Percentiles rank a stretch among this genome's conserved stretches.
Evolutionary conservation across 2,329 filamentous ascomycete genomes (phyloP).

Genomic region (Ophiocordyceps australis): DNA sequence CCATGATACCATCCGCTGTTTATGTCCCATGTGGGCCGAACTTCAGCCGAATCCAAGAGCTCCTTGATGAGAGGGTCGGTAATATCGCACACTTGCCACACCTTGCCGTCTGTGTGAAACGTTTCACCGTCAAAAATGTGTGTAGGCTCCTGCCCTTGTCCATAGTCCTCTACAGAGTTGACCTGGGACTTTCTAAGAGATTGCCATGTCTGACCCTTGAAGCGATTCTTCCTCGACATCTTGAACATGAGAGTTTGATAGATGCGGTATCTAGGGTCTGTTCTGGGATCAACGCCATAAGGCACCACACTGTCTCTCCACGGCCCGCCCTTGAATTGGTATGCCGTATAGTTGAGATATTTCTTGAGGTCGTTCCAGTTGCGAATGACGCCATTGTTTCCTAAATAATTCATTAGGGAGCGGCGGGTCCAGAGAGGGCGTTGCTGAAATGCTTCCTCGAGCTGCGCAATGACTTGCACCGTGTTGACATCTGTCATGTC

Average conservation of each 20-base stretch:
- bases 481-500: slow-evolving; percentile 41
- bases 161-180: slow-evolving; percentile 18
- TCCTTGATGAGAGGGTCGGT: slow-evolving; percentile 55
- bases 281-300: slow-evolving; percentile 74
- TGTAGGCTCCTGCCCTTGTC: slow-evolving; percentile 24
- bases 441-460: slow-evolving; percentile 48
- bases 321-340: slow-evolving; percentile 82
- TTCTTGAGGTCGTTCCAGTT: slow-evolving; percentile 47
- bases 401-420: slow-evolving; percentile 57
- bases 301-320: slow-evolving; percentile 78
- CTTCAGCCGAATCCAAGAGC: slow-evolving; percentile 44
- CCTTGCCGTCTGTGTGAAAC: slow-evolving; percentile 63
- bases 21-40: slow-evolving; percentile 39
- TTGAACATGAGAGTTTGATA: slow-evolving; percentile 90
- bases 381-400: slow-evolving; percentile 23
- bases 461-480: slow-evolving; percentile 41
- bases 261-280: slow-evolving; percentile 53
- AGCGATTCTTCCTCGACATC: slow-evolving; percentile 34
- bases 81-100: slow-evolving; percentile 91
- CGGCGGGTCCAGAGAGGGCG: slow-evolving; percentile 79
- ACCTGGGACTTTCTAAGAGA: slow-evolving; percentile 21
- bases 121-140: slow-evolving; percentile 73
- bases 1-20: slow-evolving; percentile 73
- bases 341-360: slow-evolving; percentile 70
- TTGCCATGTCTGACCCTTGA: slow-evolving; percentile 29